Evolutionary conservation across 2,329 filamentous ascomycete genomes (phyloP).

Genomic region (Tolypocladium inflatum): DNA sequence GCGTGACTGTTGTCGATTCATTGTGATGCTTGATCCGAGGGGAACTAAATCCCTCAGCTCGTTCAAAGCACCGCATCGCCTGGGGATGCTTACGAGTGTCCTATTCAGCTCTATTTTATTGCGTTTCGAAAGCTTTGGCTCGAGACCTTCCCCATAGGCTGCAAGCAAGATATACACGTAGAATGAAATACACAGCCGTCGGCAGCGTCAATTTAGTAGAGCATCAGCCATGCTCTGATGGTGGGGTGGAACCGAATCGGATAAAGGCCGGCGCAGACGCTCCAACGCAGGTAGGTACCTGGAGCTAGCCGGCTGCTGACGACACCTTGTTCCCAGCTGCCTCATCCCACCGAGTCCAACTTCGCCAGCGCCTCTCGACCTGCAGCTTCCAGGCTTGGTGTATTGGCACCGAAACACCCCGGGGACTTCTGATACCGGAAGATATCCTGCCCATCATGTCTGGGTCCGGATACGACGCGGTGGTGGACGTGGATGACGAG

Average conservation of each 20-base stretch:
- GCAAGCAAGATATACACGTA: neutral
- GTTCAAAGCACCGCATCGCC: neutral
- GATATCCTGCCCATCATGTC: conserved; percentile 45
- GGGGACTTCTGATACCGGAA: neutral
- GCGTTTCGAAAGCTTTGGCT: neutral
- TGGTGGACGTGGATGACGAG: conserved; percentile 95
- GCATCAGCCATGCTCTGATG: neutral
- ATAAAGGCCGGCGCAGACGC: conserved; percentile 2
- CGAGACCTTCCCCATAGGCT: neutral
- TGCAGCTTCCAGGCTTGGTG: neutral
- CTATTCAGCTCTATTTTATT: neutral
- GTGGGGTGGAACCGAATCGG: neutral
- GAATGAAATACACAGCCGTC: neutral
- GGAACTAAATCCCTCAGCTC: neutral
- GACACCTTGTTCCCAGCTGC: conserved; percentile 21
- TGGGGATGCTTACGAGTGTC: no score
- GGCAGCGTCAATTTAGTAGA: neutral
- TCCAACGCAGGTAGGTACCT: neutral
- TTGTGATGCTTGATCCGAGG: neutral
- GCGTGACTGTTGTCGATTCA: neutral
- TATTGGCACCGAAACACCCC: neutral
- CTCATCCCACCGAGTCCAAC: neutral
- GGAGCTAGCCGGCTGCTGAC: conserved; percentile 1
- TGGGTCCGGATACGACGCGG: conserved; percentile 88
- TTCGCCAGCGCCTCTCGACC: neutral